Evolutionary conservation across 345 rosid species (phyloP), one percentile per base, ranked within the genome.

Genomic region (Trapa incisa): DNA sequence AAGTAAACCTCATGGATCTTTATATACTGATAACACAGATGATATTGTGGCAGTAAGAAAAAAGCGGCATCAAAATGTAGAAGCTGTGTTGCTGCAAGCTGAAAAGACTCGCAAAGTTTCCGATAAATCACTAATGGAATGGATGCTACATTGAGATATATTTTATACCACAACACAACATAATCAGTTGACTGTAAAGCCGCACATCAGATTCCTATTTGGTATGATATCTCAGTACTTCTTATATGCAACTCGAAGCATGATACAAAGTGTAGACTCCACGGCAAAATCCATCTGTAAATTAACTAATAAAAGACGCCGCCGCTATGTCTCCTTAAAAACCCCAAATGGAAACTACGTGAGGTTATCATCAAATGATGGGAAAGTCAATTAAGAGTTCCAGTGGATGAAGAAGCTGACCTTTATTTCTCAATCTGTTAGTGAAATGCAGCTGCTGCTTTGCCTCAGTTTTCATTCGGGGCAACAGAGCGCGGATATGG

Each of bases 401-500:
- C 32, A 47, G 22, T 41, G 45, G 43, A 69, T 33, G 42, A 35
- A 50, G 47, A 42, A 56, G 54, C 73, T 71, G 37, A 71, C 68
- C 73, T 70, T 70, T 45, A 47, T 65, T n/a, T n/a, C 50, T n/a
- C 52, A 42, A 22, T 35, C 16, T 32, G 50, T n/a, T 4, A 36
- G 52, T 37, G 53, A 65, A 33, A 65, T 65, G 33, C 67, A 65
- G 67, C 67, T 65, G 9, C 32, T 7, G 38, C 52, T 3, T 48
- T 10, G 16, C 50, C 41, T 75, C 66, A 79, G 67, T 86, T 84
- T 76, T 84, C 88, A 75, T 70, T 82, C 35, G 85, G 82, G 67
- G 82, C 77, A 61, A 81, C 79, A 70, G 82, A 85, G 15, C 81
- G 80, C 37, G 81, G 86, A 73, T 84, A 80, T 0, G 91, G 74